Evolutionary conservation across 1,284 basidiomycete species (phyloP).

Genomic region (Chiua sp.): DNA sequence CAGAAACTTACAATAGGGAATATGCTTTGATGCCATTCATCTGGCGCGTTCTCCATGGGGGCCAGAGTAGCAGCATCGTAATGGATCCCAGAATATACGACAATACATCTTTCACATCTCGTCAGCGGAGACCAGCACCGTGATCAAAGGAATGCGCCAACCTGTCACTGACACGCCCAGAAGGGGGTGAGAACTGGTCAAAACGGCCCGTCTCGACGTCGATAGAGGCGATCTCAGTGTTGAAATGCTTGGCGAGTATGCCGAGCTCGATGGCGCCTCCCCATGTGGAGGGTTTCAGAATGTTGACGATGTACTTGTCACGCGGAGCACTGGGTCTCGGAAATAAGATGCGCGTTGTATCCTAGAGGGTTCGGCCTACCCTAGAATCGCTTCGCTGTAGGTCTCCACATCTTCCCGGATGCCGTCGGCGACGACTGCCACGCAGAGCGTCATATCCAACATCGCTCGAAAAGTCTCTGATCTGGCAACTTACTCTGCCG

Average conservation of each 20-base stretch:
- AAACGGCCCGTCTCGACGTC: conserved; percentile 94
- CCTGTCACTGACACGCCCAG: conserved; percentile 41
- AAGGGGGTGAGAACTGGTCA: conserved; percentile 67
- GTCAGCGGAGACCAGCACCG: conserved; percentile 3
- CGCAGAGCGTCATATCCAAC: conserved; percentile 3
- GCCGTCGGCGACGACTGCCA: conserved; percentile 78
- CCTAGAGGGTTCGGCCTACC: conserved; percentile 50
- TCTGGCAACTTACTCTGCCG: conserved; percentile 59
- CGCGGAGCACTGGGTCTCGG: conserved; percentile 61
- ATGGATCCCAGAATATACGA: conserved; percentile 94
- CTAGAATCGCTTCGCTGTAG: conserved; percentile 85
- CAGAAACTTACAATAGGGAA: conserved; percentile 62
- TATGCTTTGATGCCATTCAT: conserved; percentile 88
- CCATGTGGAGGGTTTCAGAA: conserved; percentile 83
- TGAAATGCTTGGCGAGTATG: conserved; percentile 81
- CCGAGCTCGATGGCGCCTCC: conserved; percentile 93
- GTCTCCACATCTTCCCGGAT: conserved; percentile 73
- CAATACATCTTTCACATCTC: conserved; percentile 55
- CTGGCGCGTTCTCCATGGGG: conserved; percentile 74
- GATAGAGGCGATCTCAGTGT: conserved; percentile 86
- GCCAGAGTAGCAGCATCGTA: conserved; percentile 89
- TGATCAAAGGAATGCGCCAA: conserved; percentile 7
- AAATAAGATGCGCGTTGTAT: conserved; percentile 17
- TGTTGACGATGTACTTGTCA: conserved; percentile 80
- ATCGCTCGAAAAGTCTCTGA: not conserved